These are phyloP conservation scores for Kwoniella mangroviensis DNA, from an alignment of 768 basidiomycete genomes.

Conservation along the genomic window DNA sequence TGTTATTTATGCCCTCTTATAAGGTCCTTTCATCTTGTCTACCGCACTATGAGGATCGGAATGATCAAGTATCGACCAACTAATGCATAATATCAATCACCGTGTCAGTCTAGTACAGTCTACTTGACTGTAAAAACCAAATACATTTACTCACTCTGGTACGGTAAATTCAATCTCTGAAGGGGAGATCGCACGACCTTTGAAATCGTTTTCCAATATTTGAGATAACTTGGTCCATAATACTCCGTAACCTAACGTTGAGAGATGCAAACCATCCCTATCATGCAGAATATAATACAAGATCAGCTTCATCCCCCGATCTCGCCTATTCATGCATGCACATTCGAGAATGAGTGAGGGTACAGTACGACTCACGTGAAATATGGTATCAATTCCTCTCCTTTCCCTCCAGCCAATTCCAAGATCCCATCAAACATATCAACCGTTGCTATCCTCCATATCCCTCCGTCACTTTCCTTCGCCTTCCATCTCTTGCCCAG, in stretches of 20 bases:
- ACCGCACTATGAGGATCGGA: slow-evolving; percentile 8
- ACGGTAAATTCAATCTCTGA: slow-evolving; percentile 10
- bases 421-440: slow-evolving; percentile 11
- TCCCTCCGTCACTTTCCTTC: not conserved
- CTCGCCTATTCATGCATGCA: too few relatives aligned
- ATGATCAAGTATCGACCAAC: slow-evolving; percentile 7
- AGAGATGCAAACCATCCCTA: slow-evolving; percentile 8
- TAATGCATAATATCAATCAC: not conserved
- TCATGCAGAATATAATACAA: not conserved
- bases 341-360: too few relatives aligned
- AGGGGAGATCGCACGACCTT: slow-evolving; percentile 7
- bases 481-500: slow-evolving; percentile 4
- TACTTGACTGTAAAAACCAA: not conserved
- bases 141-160: slow-evolving; percentile 6
- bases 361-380: slow-evolving; percentile 6
- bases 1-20: slow-evolving; percentile 1
- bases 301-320: too few relatives aligned
- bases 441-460: slow-evolving; percentile 3
- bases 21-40: slow-evolving; percentile 11
- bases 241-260: slow-evolving; percentile 5
- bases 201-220: slow-evolving; percentile 7
- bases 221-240: not conserved
- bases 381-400: slow-evolving; percentile 4
- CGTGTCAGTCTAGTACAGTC: not conserved
- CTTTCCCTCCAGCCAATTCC: not conserved